Conservation (phyloP, 2,329 filamentous ascomycete genomes). For the Penicillium sclerotigenum region DNA sequence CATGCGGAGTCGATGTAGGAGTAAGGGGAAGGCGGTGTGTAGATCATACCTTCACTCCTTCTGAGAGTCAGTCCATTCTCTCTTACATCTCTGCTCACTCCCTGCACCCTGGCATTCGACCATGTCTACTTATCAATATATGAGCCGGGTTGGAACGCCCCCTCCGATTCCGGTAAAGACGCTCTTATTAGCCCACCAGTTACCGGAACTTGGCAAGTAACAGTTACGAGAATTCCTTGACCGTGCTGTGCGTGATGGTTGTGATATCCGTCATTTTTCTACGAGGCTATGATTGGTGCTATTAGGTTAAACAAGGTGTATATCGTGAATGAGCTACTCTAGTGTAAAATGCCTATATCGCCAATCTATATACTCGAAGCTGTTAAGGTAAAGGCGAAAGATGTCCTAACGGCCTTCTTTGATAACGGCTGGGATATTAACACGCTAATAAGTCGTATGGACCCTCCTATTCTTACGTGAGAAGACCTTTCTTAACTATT, state of each 20-base stretch:
- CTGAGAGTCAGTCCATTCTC: too few relatives aligned
- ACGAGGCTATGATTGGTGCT: neutral
- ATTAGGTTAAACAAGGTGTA: neutral
- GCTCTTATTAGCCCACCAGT: neutral
- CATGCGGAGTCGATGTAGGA: too few relatives aligned
- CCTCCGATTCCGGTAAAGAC: neutral
- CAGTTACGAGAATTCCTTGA: neutral
- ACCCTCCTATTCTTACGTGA: neutral
- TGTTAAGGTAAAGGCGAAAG: neutral
- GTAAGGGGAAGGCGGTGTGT: too few relatives aligned
- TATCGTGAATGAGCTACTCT: neutral
- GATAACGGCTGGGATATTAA: constrained; percentile 1
- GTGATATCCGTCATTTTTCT: neutral
- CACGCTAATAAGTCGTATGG: neutral
- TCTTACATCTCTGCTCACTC: too few relatives aligned
- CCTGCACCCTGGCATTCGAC: neutral
- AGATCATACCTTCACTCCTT: too few relatives aligned
- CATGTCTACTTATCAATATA: neutral
- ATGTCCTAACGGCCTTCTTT: neutral
- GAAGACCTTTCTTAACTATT: neutral
- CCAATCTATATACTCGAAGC: neutral
- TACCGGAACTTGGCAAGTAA: neutral
- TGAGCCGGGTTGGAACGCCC: neutral
- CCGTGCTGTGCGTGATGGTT: neutral
- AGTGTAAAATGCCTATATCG: neutral